These are phyloP conservation scores for Thraustochytrium striatum DNA, from an alignment of 352 stramenopile genomes.

Conservation along the genomic window DNA sequence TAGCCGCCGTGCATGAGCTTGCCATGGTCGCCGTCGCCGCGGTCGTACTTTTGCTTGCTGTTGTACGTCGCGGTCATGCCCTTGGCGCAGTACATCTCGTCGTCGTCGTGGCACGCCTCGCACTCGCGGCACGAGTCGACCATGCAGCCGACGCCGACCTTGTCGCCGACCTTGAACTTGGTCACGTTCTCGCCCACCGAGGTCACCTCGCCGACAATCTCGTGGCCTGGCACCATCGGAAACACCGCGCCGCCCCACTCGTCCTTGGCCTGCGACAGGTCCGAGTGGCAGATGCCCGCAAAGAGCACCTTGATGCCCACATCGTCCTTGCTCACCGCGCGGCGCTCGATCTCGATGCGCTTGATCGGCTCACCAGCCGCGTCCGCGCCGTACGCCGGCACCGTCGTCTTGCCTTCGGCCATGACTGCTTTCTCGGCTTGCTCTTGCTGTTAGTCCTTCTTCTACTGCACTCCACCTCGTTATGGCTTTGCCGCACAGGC, in stretches of 20 bases:
- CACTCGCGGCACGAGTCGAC: conserved; percentile 69
- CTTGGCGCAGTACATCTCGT: conserved; percentile 64
- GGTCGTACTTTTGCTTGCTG: conserved; percentile 46
- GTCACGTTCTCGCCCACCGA: conserved; percentile 60
- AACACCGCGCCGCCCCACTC: conserved; percentile 24
- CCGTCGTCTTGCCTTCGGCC: background rate
- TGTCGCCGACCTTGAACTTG: conserved; percentile 66
- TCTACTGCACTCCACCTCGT: too few relatives aligned
- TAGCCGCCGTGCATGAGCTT: conserved; percentile 65
- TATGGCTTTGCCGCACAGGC: too few relatives aligned
- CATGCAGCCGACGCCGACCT: conserved; percentile 71
- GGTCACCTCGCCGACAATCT: conserved; percentile 59
- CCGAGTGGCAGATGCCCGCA: conserved; percentile 34
- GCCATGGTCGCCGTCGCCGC: conserved; percentile 38
- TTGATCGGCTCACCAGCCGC: background rate
- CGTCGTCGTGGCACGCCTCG: conserved; percentile 60
- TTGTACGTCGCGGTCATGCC: conserved; percentile 62
- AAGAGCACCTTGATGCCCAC: conserved; percentile 32
- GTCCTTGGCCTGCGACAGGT: conserved; percentile 4
- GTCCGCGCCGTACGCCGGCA: background rate
- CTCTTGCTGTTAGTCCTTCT: too few relatives aligned
- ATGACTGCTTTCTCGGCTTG: too few relatives aligned
- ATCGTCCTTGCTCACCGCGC: conserved; percentile 30
- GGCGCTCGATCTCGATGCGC: conserved; percentile 29
- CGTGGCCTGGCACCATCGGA: conserved; percentile 54